Evolutionary conservation across 1,139 yeast genomes (phyloP), one percentile per base, ranked within the genome.

Genomic region (Meyerozyma smithsonii): DNA sequence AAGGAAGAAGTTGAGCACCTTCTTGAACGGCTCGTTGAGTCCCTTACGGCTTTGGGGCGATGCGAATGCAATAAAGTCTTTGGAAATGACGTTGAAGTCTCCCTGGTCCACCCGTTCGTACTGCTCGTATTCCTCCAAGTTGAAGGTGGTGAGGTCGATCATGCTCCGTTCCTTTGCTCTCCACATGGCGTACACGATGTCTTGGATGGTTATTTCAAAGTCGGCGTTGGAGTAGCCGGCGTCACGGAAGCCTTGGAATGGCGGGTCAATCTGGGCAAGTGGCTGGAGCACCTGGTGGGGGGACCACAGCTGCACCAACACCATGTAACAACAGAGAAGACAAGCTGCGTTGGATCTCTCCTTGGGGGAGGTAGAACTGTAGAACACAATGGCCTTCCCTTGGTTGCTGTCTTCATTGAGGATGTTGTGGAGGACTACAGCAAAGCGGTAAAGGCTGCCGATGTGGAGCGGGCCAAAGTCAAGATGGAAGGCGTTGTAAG

Each of bases 281-380:
- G 98, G 98, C 47, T 95, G 97, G 47, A 92, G 68, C 0, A 92
- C 98, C 60, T 92, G 92, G 61, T 92, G 98, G 0, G 98, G 98
- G 1, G 97, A 89, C 98, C 98, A 92, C 15, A 90, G 84, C 59
- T 92, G 98, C 14, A 92, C 90, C 45, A 92, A 67, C 0, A 92
- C 82, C 97, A 92, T 89, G 61, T 92, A 92, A 55, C 97, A 88
- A 49, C 96, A 87, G 41, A 92, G 69, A 47, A 92, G 70, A 61
- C 97, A 89, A 4, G 97, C 97, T 12, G 97, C 95, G 56, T 94
- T 92, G 8, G 97, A 82, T 51, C 98, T 66, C 51, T 83, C 84
- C 48, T 86, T 80, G 2, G 96, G 79, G 32, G 85, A 81, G 0
- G 92, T 80, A 3, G 88, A 74, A 14, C 96, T 87, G 61, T 88